phyloP scores from a whole-genome alignment of 2,329 filamentous ascomycete species.

The Sporothrix globosa region DNA sequence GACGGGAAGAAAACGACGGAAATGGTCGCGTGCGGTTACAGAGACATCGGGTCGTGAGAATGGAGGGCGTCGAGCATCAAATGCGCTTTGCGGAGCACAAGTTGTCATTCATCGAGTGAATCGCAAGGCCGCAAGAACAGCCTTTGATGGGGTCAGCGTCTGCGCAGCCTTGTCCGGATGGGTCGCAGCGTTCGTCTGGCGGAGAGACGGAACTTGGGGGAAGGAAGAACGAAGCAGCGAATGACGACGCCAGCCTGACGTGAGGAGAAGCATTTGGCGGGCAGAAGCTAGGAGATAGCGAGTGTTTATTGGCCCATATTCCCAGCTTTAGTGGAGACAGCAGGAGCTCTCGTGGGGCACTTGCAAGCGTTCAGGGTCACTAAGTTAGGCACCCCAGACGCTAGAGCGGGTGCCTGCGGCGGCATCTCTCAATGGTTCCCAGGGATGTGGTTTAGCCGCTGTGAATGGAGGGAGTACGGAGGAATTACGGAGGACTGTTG shows the following conservation, averaged over 20 bases:
- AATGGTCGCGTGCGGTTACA: slow-evolving; percentile 6
- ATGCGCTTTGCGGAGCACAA: neutral
- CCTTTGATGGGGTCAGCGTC: neutral
- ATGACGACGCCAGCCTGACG: neutral
- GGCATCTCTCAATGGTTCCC: slow-evolving; percentile 1
- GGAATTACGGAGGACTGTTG: too few species aligned
- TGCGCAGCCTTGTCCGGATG: slow-evolving; percentile 7
- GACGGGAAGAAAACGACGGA: neutral
- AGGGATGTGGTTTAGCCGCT: neutral
- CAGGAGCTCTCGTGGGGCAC: slow-evolving; percentile 22
- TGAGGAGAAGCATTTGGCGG: neutral
- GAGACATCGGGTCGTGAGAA: slow-evolving; percentile 12
- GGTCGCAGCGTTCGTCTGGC: neutral
- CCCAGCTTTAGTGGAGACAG: neutral
- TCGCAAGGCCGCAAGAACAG: too few species aligned
- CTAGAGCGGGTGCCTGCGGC: slow-evolving; percentile 1
- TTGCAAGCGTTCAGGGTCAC: neutral
- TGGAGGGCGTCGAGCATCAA: neutral
- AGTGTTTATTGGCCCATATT: neutral
- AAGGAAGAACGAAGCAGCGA: slow-evolving; percentile 2
- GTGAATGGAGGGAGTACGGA: too few species aligned
- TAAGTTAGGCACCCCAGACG: slow-evolving; percentile 18
- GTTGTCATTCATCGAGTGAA: neutral
- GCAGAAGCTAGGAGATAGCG: neutral
- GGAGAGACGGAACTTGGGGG: slow-evolving; percentile 7